Evolutionary conservation across 2,329 filamentous ascomycete species (phyloP), one percentile per base, ranked within the genome.

Genomic region (Scopulariopsis brevicaulis): DNA sequence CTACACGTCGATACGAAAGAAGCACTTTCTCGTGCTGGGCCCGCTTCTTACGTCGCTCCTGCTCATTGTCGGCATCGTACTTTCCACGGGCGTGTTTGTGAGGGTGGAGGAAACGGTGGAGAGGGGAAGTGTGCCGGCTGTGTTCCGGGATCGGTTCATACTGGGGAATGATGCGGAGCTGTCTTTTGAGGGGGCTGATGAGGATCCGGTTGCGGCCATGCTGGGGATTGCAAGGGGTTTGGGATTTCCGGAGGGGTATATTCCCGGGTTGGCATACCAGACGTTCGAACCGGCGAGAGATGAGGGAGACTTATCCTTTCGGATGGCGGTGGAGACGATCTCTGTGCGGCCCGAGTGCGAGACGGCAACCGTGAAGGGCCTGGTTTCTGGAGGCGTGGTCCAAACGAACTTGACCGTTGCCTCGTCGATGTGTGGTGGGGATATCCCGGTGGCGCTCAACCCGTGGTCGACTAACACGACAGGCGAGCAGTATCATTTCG

Each of bases 41-140:
- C 64, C 66, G 8, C 56, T 66, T 3, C 5, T 54, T 20, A 55
- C 53, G n/a, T 65, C 63, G 11, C n/a, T 68, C 32, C 60, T 68
- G 15, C 60, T 68, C 1, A 62, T 63, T 1, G 61, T 56, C 18
- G 62, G 67, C 48, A 60, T 67, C 15, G 61, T 67, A 34, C 64
- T 68, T 11, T 67, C 66, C 2, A 67, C 66, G 8, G 62, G 64
- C 10, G 52, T 65, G 4, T 67, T 68, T 48, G 62, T 65, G 46
- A 59, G 62, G 11, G 61, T 65, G 7, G 61, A 65, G 7, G 50
- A 61, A 54, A 59, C 59, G 18, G 61, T 63, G 18, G 63, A 63
- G 15, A 57, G 62, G 7, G 62, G 20, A 32, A 46, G 34, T 20
- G 32, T 5, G 5, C 4, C 55, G 12, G 34, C 28, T 1, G n/a